Evolutionary conservation across 352 stramenopile genomes (phyloP), one percentile per base, ranked within the genome.

Genomic region (Phytophthora fragariae): DNA sequence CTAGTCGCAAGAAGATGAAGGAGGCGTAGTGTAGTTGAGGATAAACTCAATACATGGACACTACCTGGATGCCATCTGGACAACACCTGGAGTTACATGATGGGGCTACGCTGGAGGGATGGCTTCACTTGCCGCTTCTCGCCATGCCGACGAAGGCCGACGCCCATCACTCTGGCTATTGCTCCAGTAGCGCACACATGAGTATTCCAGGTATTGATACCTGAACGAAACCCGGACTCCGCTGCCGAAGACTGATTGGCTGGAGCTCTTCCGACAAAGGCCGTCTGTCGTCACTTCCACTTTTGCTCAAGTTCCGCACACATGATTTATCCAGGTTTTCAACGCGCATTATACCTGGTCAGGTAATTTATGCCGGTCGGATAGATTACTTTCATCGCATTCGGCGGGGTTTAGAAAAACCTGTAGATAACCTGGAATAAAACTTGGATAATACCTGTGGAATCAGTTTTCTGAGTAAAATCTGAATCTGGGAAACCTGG

Each of bases 11-110:
- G 15, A 19, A 29, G n/a, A 11, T 31, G 27, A 19, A n/a, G 17
- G 35, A 61, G 27, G 33, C 15, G 12, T 27, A 41, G 29, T 21
- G 24, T 15, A 21, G 37, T 15, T 54, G 37, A 41, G 12, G 58
- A 14, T 56, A 65, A 39, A 33, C 31, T 57, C 46, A 57, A 57
- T 57, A 65, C 59, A 65, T 49, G 41, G 21, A 33, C 57, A 54
- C 41, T 44, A 63, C 57, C 24, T 63, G 57, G 39, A 17, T 29
- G 37, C 15, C 11, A 64, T 47, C 57, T 63, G 39, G 24, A 55
- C n/a, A 55, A 47, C 53, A 64, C 27, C 39, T 54, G 57, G 5
- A 54, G 41, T 21, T 50, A 50, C 41, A 14, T 8, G 6, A 50
- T 50, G 41, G 41, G n/a, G 14, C 15, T 14, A 21, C n/a, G n/a